Evolutionary conservation across 139 green algal species (phyloP).

Genomic region (Volvox africanus): DNA sequence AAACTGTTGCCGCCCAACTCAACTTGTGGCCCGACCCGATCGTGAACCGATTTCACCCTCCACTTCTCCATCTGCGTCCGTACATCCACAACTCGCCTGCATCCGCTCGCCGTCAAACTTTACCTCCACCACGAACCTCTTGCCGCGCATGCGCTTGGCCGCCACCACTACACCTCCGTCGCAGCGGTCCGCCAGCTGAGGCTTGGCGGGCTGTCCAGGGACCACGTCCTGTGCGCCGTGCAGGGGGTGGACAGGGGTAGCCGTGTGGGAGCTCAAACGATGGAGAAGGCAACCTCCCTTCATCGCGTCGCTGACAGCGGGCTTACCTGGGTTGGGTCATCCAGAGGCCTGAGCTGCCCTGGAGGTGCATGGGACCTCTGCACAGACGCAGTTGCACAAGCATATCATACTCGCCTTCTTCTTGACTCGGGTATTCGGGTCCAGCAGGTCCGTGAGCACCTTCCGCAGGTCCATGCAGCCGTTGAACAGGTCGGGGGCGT

Average conservation of each 20-base stretch:
- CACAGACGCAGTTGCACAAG: too few species aligned
- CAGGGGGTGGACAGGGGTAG: background rate
- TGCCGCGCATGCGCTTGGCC: slow-evolving; percentile 56
- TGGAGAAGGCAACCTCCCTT: background rate
- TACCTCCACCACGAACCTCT: slow-evolving; percentile 80
- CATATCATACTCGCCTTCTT: slow-evolving; percentile 45
- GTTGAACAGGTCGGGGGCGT: slow-evolving; percentile 76
- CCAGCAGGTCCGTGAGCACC: slow-evolving; percentile 23
- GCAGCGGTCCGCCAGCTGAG: slow-evolving; percentile 66
- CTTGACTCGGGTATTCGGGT: background rate
- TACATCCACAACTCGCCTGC: slow-evolving; percentile 43
- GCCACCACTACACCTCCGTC: slow-evolving; percentile 52
- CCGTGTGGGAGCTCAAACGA: background rate
- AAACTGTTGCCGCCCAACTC: too few species aligned
- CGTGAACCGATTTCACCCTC: too few species aligned
- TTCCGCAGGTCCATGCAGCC: slow-evolving; percentile 28
- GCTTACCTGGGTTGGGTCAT: too few species aligned
- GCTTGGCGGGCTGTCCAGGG: slow-evolving; percentile 60
- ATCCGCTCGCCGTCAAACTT: slow-evolving; percentile 86
- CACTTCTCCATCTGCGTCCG: too few species aligned
- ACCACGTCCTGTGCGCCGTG: slow-evolving; percentile 43
- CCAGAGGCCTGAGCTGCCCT: too few species aligned
- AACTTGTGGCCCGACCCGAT: too few species aligned
- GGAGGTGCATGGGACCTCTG: too few species aligned
- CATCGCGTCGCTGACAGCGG: background rate